Conservation (phyloP, 768 basidiomycete genomes). For the Amanita rubescens region DNA sequence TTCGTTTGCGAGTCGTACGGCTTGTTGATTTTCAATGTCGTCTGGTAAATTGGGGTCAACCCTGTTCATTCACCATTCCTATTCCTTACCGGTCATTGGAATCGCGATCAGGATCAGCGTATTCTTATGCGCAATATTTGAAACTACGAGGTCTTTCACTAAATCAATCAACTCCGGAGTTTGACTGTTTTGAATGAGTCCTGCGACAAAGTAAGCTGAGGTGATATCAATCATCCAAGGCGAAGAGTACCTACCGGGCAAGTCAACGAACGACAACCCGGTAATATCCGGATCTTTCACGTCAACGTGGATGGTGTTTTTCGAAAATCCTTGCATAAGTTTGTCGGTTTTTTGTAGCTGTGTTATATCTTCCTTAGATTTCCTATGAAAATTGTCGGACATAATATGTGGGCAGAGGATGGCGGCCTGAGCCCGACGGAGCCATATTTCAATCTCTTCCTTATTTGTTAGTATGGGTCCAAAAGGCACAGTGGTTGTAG, state of each 20-base stretch:
- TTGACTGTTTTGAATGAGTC: conserved; percentile 50
- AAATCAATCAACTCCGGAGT: conserved; percentile 31
- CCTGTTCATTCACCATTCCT: background rate
- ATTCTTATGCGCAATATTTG: conserved; percentile 38
- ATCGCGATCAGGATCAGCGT: conserved; percentile 60
- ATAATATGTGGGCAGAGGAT: conserved; percentile 38
- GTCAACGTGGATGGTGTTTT: conserved; percentile 41
- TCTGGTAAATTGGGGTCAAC: conserved; percentile 28
- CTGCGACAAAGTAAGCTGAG: conserved; percentile 22
- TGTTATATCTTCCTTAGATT: conserved; percentile 19
- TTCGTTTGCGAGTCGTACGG: conserved; percentile 43
- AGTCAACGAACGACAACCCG: conserved; percentile 46
- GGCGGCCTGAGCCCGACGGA: conserved; percentile 55
- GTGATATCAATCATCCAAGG: conserved; percentile 11
- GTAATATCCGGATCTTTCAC: conserved; percentile 37
- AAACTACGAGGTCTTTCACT: conserved; percentile 40
- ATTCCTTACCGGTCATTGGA: conserved; percentile 48
- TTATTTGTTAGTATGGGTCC: conserved; percentile 34
- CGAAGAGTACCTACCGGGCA: conserved; percentile 38
- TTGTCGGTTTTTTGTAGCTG: background rate
- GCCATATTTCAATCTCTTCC: conserved; percentile 38
- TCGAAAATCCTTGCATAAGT: conserved; percentile 30
- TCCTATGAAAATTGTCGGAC: conserved; percentile 16
- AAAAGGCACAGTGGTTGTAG: conserved; percentile 24
- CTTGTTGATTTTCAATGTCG: conserved; percentile 60